phyloP scores from a whole-genome alignment of 2,329 filamentous ascomycete genomes.

The Fusarium sororula region DNA sequence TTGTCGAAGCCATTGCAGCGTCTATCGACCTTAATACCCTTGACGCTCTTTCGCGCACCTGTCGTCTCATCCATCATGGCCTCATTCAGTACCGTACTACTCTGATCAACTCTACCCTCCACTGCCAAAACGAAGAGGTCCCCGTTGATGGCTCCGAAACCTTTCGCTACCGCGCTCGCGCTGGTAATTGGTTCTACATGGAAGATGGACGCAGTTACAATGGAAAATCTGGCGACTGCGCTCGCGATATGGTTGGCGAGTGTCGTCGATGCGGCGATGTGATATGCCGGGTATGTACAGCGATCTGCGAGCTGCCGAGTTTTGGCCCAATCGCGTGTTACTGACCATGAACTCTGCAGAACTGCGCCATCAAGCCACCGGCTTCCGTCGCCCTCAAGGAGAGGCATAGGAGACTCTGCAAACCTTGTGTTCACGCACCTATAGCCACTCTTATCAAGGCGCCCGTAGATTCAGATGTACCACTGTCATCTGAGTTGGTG shows the following conservation, averaged over 20 bases:
- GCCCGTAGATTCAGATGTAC: constrained; percentile 53
- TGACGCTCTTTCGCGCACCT: constrained; percentile 83
- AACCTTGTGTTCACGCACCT: constrained; percentile 76
- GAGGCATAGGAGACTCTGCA: constrained; percentile 84
- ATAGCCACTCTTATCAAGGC: constrained; percentile 64
- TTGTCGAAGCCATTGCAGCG: constrained; percentile 78
- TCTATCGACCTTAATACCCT: constrained; percentile 88
- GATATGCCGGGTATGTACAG: constrained; percentile 78
- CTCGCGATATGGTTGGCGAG: constrained; percentile 84
- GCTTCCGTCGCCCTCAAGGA: constrained; percentile 72
- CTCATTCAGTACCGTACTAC: constrained; percentile 81
- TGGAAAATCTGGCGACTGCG: constrained; percentile 81
- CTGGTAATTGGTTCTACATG: constrained; percentile 68
- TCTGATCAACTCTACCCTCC: constrained; percentile 78
- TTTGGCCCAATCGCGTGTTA: background rate
- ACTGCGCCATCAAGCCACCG: constrained; percentile 88
- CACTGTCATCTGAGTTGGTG: constrained; percentile 65
- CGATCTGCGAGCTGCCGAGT: constrained; percentile 1
- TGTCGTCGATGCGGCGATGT: constrained; percentile 81
- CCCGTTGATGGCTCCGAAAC: constrained; percentile 64
- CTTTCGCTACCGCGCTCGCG: constrained; percentile 65
- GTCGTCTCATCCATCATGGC: constrained; percentile 79
- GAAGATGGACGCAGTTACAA: constrained; percentile 62
- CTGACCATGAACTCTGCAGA: constrained; percentile 62
- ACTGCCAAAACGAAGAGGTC: constrained; percentile 76